Conservation (phyloP, 495 filamentous ascomycete genomes). For the Amorphotheca resinae region DNA sequence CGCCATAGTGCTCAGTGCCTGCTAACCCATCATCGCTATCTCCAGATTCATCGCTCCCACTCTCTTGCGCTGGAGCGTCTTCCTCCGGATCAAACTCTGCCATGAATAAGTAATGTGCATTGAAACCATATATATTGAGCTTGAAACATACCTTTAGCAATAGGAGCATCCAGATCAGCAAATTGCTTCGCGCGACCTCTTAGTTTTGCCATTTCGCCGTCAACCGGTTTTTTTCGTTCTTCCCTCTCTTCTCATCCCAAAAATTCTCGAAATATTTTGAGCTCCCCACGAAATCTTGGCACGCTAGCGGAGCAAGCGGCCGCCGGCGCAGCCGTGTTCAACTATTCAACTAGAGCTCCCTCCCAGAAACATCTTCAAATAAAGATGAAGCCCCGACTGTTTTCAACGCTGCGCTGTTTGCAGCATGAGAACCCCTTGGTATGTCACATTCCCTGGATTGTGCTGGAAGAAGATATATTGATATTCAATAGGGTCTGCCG, state of each 20-base stretch:
- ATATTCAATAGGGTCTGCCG: conserved; percentile 56
- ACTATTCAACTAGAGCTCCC: not conserved
- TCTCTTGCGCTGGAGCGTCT: conserved; percentile 34
- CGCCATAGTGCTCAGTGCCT: conserved; percentile 72
- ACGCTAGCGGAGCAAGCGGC: conserved; percentile 10
- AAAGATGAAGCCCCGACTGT: conserved; percentile 43
- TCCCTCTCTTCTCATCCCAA: not conserved
- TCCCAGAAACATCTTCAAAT: not conserved
- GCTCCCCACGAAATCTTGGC: conserved; percentile 7
- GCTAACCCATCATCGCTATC: conserved; percentile 36
- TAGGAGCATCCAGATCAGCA: conserved; percentile 49
- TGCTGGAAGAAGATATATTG: not conserved
- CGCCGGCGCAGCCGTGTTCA: conserved; percentile 3
- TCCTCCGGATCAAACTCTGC: conserved; percentile 86
- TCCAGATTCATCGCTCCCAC: conserved; percentile 33
- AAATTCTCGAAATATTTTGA: conserved; percentile 9
- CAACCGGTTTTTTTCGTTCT: too few species aligned
- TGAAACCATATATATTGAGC: not conserved
- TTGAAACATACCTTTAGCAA: conserved; percentile 40
- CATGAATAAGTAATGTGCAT: conserved; percentile 1
- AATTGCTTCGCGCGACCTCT: conserved; percentile 48
- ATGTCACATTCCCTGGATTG: conserved; percentile 13
- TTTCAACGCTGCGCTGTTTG: conserved; percentile 50
- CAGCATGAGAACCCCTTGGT: conserved; percentile 92
- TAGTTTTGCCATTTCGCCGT: conserved; percentile 20